Base-by-base conservation (phyloP, 2,329 filamentous ascomycete genomes). In the Venturia asperata region DNA sequence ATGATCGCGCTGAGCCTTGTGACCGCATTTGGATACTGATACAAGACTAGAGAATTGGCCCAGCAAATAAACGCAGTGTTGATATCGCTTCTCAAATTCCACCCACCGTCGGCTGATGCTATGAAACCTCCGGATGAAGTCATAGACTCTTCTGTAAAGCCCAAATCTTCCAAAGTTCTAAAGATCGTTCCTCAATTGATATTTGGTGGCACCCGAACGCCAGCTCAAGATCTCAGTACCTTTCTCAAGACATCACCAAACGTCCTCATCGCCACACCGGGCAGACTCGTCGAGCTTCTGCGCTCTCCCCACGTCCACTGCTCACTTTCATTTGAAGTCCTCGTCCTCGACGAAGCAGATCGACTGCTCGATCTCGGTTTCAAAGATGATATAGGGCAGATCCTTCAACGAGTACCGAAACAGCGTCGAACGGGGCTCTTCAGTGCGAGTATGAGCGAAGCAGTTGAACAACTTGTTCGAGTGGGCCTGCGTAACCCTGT, bases 301-400 rank as follows among this genome's bases (percentile, higher is more conserved):
- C 87, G 88, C 0, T 96, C 91, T 1, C 89, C 87, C 1, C 89
- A 96, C 72, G 92, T 96, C 17, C 90, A 95, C 74, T 92, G 90
- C 70, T 87, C 91, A 0, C 89, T 93, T 67, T 92, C 90, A 0
- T 97, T 99, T 70, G 93, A 99, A 74, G 86, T 91, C 62, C 84
- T 99, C 13, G 90, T 99, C 3, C 83, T 99, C 43, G 94, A 99
- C 73, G 94, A 99, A 78, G 94, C 93, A 62, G 94, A 99, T 76
- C 84, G 94, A 66, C 79, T 99, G 34, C 81, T 99, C 13, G 94
- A 99, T 76, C 82, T 97, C 27, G 94, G 95, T 6, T 97, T 99
- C 77, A 94, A 95, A 75, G 87, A 90, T 65, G 92, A 96, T 70
- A 77, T 99, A 37, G 91, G 94, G 70, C 90, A 86, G 65, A 96